Evolutionary conservation across 2,329 filamentous ascomycete genomes (phyloP).

Genomic region (Fusarium caatingaense): DNA sequence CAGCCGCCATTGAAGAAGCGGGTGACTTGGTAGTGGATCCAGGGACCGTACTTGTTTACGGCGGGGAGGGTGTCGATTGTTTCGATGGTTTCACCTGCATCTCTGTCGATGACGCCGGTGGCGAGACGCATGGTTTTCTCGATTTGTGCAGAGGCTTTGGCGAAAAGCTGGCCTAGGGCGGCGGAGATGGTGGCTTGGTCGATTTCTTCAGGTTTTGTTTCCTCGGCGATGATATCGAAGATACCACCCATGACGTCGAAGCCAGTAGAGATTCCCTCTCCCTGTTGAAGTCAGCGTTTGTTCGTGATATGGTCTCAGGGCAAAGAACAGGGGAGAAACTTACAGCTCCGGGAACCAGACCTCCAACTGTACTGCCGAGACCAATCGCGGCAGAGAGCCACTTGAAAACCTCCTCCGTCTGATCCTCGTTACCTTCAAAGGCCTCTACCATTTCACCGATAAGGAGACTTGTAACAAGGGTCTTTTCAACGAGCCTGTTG

Average conservation of each 20-base stretch:
- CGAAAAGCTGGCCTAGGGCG: too few relatives aligned
- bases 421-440: not conserved
- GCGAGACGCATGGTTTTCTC: not conserved
- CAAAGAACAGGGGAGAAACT: rapidly evolving
- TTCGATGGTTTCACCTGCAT: not conserved
- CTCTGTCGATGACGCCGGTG: not conserved
- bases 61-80: constrained; percentile 5
- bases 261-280: not conserved
- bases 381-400: constrained; percentile 12
- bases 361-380: constrained; percentile 5
- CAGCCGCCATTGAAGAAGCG: constrained; percentile 33
- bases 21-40: constrained; percentile 13
- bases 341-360: not conserved
- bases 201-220: constrained; percentile 10
- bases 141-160: too few relatives aligned
- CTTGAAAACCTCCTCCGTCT: constrained; percentile 5
- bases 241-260: not conserved
- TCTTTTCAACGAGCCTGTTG: not conserved
- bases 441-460: constrained; percentile 15
- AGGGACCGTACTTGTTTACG: constrained; percentile 7
- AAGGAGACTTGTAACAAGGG: not conserved
- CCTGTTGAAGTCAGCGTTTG: not conserved
- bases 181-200: constrained; percentile 7
- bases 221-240: not conserved
- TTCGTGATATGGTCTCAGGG: not conserved